A percentile compares a stretch with the other conserved stretches of the same genome.
Conservation (phyloP, 768 basidiomycete species). For the Lactifluus echinatus region DNA sequence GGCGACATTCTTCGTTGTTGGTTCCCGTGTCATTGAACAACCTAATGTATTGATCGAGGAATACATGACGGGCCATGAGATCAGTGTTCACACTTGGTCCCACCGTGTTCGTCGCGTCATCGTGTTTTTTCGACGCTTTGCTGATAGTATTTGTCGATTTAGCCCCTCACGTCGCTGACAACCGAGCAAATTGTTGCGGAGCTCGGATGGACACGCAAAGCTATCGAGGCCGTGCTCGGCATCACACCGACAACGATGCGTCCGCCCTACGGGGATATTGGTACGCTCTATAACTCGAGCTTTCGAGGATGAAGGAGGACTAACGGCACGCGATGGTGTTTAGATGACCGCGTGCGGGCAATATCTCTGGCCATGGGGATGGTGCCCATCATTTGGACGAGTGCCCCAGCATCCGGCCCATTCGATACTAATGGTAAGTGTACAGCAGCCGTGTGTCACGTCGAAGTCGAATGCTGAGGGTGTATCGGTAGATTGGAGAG, state of each 20-base stretch:
- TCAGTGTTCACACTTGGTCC: constrained; percentile 87
- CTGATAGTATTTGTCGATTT: constrained; percentile 15
- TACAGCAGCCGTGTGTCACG: background rate
- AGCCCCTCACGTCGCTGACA: constrained; percentile 62
- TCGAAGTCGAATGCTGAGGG: background rate
- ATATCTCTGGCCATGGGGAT: constrained; percentile 89
- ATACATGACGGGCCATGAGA: constrained; percentile 73
- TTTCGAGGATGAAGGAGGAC: background rate
- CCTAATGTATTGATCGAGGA: constrained; percentile 69
- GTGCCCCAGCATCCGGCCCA: constrained; percentile 39
- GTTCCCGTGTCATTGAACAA: constrained; percentile 74
- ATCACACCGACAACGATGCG: constrained; percentile 75
- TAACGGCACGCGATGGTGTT: constrained; percentile 5
- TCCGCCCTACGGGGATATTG: constrained; percentile 77
- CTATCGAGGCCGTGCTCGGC: constrained; percentile 67
- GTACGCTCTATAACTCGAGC: constrained; percentile 24
- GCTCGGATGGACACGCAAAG: constrained; percentile 84
- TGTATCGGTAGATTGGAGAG: constrained; percentile 62
- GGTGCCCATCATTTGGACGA: constrained; percentile 86
- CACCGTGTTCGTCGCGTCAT: constrained; percentile 43
- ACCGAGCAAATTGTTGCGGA: constrained; percentile 87
- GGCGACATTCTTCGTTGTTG: constrained; percentile 89
- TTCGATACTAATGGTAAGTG: constrained; percentile 68
- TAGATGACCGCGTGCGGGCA: constrained; percentile 88
- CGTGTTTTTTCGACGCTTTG: constrained; percentile 23